These are phyloP conservation scores for Claviceps humidiphila DNA, from an alignment of 2,329 filamentous ascomycete species.

Conservation along the genomic window DNA sequence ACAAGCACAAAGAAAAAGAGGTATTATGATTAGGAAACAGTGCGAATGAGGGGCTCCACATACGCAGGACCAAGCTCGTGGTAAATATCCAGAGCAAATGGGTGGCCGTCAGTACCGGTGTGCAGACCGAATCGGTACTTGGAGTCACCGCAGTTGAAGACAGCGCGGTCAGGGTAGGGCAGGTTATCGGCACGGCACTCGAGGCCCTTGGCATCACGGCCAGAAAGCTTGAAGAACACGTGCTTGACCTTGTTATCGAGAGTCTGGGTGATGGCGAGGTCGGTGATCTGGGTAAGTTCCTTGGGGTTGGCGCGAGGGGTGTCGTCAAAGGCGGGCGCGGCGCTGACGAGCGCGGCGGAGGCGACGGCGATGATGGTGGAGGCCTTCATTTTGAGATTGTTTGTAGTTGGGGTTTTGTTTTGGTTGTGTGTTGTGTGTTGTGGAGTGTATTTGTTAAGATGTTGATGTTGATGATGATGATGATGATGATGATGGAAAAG, in stretches of 20 bases:
- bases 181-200: slow-evolving; percentile 8
- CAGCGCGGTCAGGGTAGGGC: neutral
- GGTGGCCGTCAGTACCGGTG: slow-evolving; percentile 2
- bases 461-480: neutral
- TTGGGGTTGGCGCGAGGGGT: neutral
- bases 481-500: neutral
- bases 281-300: slow-evolving; percentile 14
- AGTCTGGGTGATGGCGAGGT: slow-evolving; percentile 13
- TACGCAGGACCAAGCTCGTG: slow-evolving; percentile 9
- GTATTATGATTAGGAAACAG: too few species aligned
- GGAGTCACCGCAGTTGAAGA: slow-evolving; percentile 14
- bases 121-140: slow-evolving; percentile 17
- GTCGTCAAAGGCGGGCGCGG: neutral
- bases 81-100: neutral
- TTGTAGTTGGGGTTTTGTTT: too few species aligned
- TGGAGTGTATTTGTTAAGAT: neutral
- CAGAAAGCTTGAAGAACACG: slow-evolving; percentile 12
- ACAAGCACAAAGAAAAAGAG: too few species aligned
- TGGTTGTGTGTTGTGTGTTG: too few species aligned
- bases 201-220: slow-evolving; percentile 8
- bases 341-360: neutral
- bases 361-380: neutral
- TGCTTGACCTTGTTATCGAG: neutral
- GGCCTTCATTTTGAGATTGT: neutral
- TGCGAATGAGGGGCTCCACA: slow-evolving; percentile 2